Conservation (phyloP, 768 basidiomycete genomes). For the Saitozyma podzolica region DNA sequence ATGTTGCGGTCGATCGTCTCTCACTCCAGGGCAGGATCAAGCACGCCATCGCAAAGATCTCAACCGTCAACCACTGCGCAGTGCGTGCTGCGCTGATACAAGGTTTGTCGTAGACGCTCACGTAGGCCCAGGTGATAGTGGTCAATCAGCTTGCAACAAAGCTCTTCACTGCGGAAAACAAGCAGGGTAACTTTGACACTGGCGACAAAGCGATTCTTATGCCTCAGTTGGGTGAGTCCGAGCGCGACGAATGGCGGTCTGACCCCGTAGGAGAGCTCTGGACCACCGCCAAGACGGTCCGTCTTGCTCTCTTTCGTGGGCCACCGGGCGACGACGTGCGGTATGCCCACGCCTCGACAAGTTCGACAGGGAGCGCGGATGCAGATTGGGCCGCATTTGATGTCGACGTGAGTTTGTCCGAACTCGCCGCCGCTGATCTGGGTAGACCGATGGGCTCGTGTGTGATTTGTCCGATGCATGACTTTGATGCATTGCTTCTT, state of each 20-base stretch:
- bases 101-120: slow-evolving; percentile 1
- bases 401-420: slow-evolving; percentile 40
- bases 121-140: slow-evolving; percentile 34
- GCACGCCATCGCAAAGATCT: slow-evolving; percentile 44
- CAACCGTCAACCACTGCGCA: slow-evolving; percentile 42
- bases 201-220: slow-evolving; percentile 48
- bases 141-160: slow-evolving; percentile 50
- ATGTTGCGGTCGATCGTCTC: neutral
- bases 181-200: slow-evolving; percentile 49
- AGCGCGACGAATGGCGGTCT: neutral
- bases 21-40: slow-evolving; percentile 29
- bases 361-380: slow-evolving; percentile 15
- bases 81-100: slow-evolving; percentile 14
- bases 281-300: slow-evolving; percentile 42
- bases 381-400: slow-evolving; percentile 44
- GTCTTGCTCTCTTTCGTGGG: slow-evolving; percentile 44
- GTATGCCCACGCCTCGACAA: slow-evolving; percentile 32
- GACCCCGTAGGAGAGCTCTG: slow-evolving; percentile 40
- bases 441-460: too few relatives aligned
- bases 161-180: slow-evolving; percentile 45
- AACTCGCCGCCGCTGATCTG: slow-evolving; percentile 5
- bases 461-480: too few relatives aligned
- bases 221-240: slow-evolving; percentile 47
- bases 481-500: too few relatives aligned
- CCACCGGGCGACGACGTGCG: slow-evolving; percentile 34